Evolutionary conservation across 2,329 filamentous ascomycete genomes (phyloP).

Genomic region (Monosporascus sp.): DNA sequence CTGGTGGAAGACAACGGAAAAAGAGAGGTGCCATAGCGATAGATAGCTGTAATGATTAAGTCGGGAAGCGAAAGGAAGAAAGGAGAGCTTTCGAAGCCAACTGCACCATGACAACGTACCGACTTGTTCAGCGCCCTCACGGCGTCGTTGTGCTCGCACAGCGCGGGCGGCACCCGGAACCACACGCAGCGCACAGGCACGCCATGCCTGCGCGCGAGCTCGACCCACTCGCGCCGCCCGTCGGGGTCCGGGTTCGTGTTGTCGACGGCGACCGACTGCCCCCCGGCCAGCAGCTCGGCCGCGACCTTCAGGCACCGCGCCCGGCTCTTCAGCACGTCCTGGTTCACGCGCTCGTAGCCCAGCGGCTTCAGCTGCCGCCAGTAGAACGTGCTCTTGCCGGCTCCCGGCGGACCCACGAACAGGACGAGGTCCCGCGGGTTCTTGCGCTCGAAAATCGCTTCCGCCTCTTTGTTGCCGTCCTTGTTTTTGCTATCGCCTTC

Average conservation of each 20-base stretch:
- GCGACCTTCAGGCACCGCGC: conserved; percentile 70
- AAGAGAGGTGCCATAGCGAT: no score
- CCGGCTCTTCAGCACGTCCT: conserved; percentile 75
- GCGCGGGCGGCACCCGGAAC: conserved; percentile 65
- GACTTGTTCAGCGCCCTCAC: conserved; percentile 64
- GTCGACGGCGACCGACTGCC: conserved; percentile 73
- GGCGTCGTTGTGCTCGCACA: conserved; percentile 82
- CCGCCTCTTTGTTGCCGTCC: conserved; percentile 18
- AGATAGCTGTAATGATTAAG: neutral
- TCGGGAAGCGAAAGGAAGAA: neutral
- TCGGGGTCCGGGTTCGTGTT: conserved; percentile 90
- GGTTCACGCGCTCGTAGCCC: conserved; percentile 81
- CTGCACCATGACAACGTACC: conserved; percentile 17
- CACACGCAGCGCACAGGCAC: conserved; percentile 80
- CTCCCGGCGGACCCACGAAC: conserved; percentile 82
- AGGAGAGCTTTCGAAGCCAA: no score
- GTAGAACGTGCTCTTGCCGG: conserved; percentile 90
- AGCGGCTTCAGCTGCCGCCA: conserved; percentile 71
- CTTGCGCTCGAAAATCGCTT: conserved; percentile 51
- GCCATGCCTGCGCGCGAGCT: conserved; percentile 63
- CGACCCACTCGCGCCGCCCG: conserved; percentile 72
- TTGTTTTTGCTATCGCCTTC: neutral
- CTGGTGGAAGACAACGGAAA: neutral
- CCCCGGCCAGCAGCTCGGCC: conserved; percentile 55
- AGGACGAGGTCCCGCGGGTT: conserved; percentile 71